These are phyloP conservation scores for Solanum lignicaule DNA, from an alignment of 257 asterid genomes.

Conservation along the genomic window DNA sequence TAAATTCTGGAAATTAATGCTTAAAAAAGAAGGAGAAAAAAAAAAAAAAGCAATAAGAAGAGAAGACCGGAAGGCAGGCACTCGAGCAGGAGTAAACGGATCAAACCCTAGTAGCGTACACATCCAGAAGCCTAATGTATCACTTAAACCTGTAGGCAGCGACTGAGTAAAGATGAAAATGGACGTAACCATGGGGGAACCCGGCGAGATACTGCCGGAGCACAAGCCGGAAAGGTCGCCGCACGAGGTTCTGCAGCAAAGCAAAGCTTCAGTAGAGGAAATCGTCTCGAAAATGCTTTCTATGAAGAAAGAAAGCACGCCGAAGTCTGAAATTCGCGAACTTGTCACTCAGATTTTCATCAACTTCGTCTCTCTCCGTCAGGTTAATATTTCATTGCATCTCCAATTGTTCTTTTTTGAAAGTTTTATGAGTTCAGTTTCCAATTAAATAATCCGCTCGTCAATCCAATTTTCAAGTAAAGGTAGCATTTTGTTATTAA, in stretches of 20 bases:
- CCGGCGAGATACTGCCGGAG: slow-evolving; percentile 89
- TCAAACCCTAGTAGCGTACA: not conserved
- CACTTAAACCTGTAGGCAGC: not conserved
- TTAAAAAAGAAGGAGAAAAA: not conserved
- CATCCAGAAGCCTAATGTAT: not conserved
- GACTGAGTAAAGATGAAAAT: slow-evolving; percentile 3
- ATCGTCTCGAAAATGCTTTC: slow-evolving; percentile 66
- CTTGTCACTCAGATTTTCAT: slow-evolving; percentile 70
- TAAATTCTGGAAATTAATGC: not conserved
- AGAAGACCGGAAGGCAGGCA: not conserved
- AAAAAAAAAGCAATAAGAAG: not conserved
- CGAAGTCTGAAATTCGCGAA: slow-evolving; percentile 62
- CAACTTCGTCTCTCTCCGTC: slow-evolving; percentile 80
- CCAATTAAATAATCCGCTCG: not conserved
- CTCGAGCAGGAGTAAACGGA: not conserved
- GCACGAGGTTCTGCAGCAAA: slow-evolving; percentile 48
- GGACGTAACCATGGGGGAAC: slow-evolving; percentile 73
- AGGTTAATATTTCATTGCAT: slow-evolving; percentile 30
- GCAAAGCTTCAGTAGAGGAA: slow-evolving; percentile 69
- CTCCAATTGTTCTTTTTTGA: not conserved
- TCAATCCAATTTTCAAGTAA: not conserved
- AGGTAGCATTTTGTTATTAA: not conserved
- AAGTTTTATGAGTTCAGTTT: not conserved
- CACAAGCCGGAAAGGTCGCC: slow-evolving; percentile 64
- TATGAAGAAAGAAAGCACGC: slow-evolving; percentile 43